Evolutionary conservation across 306 rosid species (phyloP), one percentile per base, ranked within the genome.

Genomic region (Cicer pinnatifidum): DNA sequence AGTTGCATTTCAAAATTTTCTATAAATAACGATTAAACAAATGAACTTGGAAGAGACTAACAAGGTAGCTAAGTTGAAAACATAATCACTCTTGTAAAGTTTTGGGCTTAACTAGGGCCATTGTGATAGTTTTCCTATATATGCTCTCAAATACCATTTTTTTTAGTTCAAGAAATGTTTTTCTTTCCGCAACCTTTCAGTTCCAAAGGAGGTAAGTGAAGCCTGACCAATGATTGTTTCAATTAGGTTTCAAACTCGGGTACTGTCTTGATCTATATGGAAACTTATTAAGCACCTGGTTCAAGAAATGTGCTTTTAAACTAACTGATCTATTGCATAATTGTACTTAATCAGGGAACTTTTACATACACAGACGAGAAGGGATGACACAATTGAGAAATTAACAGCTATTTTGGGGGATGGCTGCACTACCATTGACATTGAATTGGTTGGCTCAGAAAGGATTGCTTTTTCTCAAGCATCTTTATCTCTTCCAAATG

Each of bases 401-500:
- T 82, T 94, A 68, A 78, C 78, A 72, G 83, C 71, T 43, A 67
- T 84, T 48, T 13, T 88, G 69, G 88, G 78, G 80, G 88, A 88
- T 73, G 81, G 78, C 20, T 78, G 86, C 79, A 78, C 87, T 67
- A 82, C 82, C 73, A 83, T 89, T 68, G 92, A 91, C 19, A 84
- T 94, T 73, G 93, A 88, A 75, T 84, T 83, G 85, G 92, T 84
- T 9, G 97, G 82, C 23, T 73, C 91, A 28, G 95, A 85, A 71
- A 79, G 84, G 19, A 39, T 85, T 37, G 84, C 87, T 40, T 86
- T 90, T 82, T 87, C 96, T 7, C 92, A 83, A 78, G 75, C 88
- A 9, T 79, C 92, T 60, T 77, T 84, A 9, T 85, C 86, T 76
- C 91, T 93, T 81, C 98, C 96, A 28, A 78, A 88, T 41, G 83